Evolutionary conservation across 208 protist genomes (phyloP).

Genomic region (Wallacemonas sp.): DNA sequence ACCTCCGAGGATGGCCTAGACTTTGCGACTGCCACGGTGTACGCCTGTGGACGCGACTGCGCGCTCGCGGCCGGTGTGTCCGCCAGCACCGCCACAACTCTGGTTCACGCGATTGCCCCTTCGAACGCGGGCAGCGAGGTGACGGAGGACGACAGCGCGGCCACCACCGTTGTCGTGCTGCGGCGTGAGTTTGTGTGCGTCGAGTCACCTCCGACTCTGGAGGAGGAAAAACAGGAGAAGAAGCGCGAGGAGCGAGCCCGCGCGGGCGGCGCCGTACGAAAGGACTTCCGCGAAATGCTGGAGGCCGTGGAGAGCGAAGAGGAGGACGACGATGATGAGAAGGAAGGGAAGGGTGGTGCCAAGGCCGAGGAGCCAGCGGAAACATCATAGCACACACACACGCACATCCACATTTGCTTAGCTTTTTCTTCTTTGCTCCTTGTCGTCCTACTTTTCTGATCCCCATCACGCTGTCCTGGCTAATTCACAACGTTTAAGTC

Average conservation of each 20-base stretch:
- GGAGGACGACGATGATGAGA: neutral
- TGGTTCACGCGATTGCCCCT: neutral
- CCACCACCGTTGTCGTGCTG: constrained; percentile 44
- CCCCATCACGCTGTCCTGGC: too few species aligned
- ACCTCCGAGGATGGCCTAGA: constrained; percentile 70
- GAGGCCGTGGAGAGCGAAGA: constrained; percentile 5
- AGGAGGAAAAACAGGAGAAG: constrained; percentile 24
- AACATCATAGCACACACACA: neutral
- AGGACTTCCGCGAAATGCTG: constrained; percentile 19
- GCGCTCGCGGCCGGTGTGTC: neutral
- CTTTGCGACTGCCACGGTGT: constrained; percentile 81
- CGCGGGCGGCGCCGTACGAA: constrained; percentile 3
- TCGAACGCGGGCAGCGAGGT: neutral
- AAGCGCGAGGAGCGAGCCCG: constrained; percentile 10
- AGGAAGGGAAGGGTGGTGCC: constrained; percentile 6
- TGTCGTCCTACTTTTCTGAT: too few species aligned
- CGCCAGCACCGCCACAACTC: neutral
- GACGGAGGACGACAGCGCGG: neutral
- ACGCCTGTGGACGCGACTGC: constrained; percentile 69
- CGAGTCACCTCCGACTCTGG: constrained; percentile 37
- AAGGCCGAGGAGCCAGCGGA: neutral
- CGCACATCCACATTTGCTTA: neutral
- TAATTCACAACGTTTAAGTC: too few species aligned
- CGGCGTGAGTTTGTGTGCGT: constrained; percentile 66
- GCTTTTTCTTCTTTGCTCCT: neutral